A percentile compares a stretch with the other conserved stretches of the same genome.
Conservation (phyloP, 2,329 filamentous ascomycete genomes). For the Botrytis hyacinthi region DNA sequence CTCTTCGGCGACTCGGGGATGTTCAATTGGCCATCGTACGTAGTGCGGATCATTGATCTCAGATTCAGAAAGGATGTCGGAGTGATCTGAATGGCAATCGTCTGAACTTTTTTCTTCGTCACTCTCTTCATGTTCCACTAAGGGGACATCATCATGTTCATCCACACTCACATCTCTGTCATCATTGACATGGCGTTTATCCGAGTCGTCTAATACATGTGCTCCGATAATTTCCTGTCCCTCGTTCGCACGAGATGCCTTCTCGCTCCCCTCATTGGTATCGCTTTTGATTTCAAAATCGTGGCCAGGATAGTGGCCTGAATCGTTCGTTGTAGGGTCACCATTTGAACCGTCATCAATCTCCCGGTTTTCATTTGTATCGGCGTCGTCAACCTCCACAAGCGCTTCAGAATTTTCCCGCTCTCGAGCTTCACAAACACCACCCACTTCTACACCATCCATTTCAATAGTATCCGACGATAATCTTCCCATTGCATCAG, state of each 20-base stretch:
- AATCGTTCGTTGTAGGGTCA: accelerated
- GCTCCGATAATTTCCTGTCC: accelerated
- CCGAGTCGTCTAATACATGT: not conserved
- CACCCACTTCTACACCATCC: not conserved
- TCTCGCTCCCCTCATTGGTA: not conserved
- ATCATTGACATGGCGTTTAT: accelerated
- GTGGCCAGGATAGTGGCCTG: accelerated
- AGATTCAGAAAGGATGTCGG: no score
- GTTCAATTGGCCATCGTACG: not conserved
- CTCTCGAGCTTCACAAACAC: not conserved
- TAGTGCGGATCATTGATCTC: accelerated
- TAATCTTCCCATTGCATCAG: not conserved
- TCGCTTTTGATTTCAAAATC: not conserved
- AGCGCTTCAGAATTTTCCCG: not conserved
- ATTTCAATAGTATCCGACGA: no score
- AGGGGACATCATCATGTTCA: accelerated
- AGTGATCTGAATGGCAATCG: no score
- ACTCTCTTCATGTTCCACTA: not conserved
- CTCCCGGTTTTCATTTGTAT: not conserved
- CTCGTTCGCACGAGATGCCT: accelerated
- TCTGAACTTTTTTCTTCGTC: no score
- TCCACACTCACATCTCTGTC: accelerated
- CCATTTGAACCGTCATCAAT: no score
- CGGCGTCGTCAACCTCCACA: not conserved
- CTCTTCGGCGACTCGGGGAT: accelerated